A percentile compares a stretch with the other conserved stretches of the same genome.
Conservation (phyloP, 768 basidiomycete species). For the Trametes coccinea region DNA sequence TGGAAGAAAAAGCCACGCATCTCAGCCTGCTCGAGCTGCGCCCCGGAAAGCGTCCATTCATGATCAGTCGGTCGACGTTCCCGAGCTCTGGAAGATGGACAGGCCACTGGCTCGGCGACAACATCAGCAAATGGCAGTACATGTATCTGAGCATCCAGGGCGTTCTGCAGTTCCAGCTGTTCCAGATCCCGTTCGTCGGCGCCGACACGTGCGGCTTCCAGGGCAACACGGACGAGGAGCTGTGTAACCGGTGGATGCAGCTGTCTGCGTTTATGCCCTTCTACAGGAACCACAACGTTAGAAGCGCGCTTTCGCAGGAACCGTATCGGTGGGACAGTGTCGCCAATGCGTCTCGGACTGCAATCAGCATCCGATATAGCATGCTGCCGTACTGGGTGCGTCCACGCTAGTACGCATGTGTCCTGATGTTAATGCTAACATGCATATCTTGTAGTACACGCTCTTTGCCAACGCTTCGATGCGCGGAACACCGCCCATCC, state of each 20-base stretch:
- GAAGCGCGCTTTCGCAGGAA: constrained; percentile 71
- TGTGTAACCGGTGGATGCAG: constrained; percentile 86
- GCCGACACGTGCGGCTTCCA: constrained; percentile 75
- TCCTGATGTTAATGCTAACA: background rate
- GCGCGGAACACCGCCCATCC: constrained; percentile 67
- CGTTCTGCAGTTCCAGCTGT: constrained; percentile 79
- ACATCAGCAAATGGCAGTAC: constrained; percentile 74
- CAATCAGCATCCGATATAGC: constrained; percentile 69
- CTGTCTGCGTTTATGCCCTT: constrained; percentile 82
- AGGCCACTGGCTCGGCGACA: constrained; percentile 81
- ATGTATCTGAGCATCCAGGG: constrained; percentile 73
- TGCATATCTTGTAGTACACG: constrained; percentile 50
- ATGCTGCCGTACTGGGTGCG: constrained; percentile 79
- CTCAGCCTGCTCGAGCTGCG: constrained; percentile 53
- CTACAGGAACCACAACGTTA: constrained; percentile 75
- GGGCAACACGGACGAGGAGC: constrained; percentile 75
- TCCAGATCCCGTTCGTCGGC: constrained; percentile 83
- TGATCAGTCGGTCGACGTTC: constrained; percentile 72
- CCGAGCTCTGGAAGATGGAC: constrained; percentile 68
- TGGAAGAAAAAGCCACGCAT: constrained; percentile 70
- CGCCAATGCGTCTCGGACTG: constrained; percentile 68
- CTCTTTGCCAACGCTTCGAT: constrained; percentile 70
- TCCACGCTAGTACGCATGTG: background rate
- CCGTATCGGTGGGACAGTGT: constrained; percentile 83
- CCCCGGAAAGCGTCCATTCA: constrained; percentile 65